These are phyloP conservation scores for Blastocystis sp. DNA, from an alignment of 352 stramenopile species.

Conservation along the genomic window DNA sequence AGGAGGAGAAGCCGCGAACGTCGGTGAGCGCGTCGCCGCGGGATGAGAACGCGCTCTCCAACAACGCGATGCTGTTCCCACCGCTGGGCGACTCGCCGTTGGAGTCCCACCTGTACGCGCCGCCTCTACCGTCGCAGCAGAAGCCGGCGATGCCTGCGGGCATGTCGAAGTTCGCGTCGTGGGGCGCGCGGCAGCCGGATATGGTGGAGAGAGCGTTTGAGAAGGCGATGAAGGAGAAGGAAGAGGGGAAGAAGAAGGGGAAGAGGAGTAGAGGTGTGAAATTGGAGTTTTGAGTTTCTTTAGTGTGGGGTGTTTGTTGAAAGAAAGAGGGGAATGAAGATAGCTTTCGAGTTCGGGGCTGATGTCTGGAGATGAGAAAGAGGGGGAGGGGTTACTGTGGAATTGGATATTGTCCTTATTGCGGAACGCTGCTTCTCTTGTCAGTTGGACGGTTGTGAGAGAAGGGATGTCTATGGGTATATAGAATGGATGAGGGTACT, in stretches of 20 bases:
- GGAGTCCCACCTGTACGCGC: background rate
- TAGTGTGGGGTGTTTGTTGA: conserved; percentile 38
- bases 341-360: too few relatives aligned
- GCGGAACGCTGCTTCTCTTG: too few relatives aligned
- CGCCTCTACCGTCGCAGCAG: background rate
- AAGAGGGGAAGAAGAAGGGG: conserved; percentile 27
- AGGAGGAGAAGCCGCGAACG: too few relatives aligned
- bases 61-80: too few relatives aligned
- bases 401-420: too few relatives aligned
- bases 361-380: too few relatives aligned
- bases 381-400: too few relatives aligned
- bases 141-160: background rate
- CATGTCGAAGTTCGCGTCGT: background rate
- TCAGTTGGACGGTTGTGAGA: too few relatives aligned
- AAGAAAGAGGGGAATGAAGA: background rate
- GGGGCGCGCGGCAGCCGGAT: background rate
- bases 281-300: conserved; percentile 21
- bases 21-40: too few relatives aligned
- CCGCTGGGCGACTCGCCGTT: background rate
- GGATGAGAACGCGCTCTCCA: too few relatives aligned
- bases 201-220: conserved; percentile 15
- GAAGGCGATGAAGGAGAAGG: conserved; percentile 32
- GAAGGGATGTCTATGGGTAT: too few relatives aligned
- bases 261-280: conserved; percentile 25
- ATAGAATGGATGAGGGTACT: too few relatives aligned